Evolutionary conservation across 1,284 basidiomycete species (phyloP).

Genomic region (Tetrapyrgos nigripes): DNA sequence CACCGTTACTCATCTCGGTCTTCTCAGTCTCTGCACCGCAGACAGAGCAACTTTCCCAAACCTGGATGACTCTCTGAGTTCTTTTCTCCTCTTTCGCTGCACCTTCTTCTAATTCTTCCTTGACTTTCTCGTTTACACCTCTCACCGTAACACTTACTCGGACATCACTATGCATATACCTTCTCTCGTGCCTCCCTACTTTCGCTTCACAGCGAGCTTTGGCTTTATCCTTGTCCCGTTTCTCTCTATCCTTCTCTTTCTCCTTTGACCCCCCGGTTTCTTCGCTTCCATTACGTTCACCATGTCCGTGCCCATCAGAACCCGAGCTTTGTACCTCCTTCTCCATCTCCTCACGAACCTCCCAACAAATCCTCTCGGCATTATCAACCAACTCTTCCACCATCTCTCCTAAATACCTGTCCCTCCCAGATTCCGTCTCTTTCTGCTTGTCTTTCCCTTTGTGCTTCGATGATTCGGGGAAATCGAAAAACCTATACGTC

Average conservation of each 20-base stretch:
- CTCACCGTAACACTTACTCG: slow-evolving; percentile 34
- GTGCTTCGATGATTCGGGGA: not conserved
- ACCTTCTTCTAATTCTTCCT: slow-evolving; percentile 11
- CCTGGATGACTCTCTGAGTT: slow-evolving; percentile 22
- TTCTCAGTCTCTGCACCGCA: slow-evolving; percentile 51
- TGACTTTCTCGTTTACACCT: slow-evolving; percentile 33
- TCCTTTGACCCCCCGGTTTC: not conserved
- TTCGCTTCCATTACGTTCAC: not conserved
- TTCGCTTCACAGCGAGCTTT: slow-evolving; percentile 45
- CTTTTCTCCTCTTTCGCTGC: slow-evolving; percentile 24
- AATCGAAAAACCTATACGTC: slow-evolving; percentile 52
- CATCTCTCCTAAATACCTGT: slow-evolving; percentile 51
- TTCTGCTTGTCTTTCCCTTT: not conserved
- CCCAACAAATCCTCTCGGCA: slow-evolving; percentile 45
- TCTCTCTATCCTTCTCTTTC: not conserved
- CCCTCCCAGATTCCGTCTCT: slow-evolving; percentile 29
- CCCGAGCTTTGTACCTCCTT: not conserved
- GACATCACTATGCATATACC: slow-evolving; percentile 56
- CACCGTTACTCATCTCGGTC: slow-evolving; percentile 55
- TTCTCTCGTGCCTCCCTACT: slow-evolving; percentile 53
- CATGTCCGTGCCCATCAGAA: not conserved
- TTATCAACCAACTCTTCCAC: slow-evolving; percentile 40
- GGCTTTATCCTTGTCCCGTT: not conserved
- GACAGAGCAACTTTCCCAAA: slow-evolving; percentile 63
- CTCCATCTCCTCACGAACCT: slow-evolving; percentile 2